phyloP scores from a whole-genome alignment of 73 alveolate species.

The Symbiodinium pilosum region DNA sequence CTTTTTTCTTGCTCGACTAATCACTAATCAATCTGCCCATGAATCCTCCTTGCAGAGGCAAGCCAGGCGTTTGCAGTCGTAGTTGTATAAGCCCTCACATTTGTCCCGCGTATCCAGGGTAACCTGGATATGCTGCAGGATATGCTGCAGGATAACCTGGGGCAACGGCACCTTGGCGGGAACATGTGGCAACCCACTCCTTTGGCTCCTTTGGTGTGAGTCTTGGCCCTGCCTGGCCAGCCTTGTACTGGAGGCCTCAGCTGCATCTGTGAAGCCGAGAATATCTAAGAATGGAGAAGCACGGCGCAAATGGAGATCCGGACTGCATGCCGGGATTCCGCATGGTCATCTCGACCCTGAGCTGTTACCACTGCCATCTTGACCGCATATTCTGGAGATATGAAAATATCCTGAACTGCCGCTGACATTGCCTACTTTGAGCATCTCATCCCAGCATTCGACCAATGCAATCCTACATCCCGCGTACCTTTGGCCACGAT shows the following conservation, averaged over 20 bases:
- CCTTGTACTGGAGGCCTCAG: neutral
- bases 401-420: no score
- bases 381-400: no score
- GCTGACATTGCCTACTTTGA: no score
- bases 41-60: neutral
- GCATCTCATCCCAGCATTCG: no score
- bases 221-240: constrained; percentile 25
- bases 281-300: no score
- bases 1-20: no score
- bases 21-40: no score
- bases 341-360: constrained; percentile 10
- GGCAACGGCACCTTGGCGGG: neutral
- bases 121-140: constrained; percentile 6
- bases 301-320: neutral
- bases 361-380: no score
- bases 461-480: no score
- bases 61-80: neutral
- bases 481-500: no score
- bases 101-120: neutral
- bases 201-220: no score
- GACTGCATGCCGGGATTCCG: constrained; percentile 7
- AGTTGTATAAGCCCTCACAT: neutral
- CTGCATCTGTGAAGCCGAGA: neutral
- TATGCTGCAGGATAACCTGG: neutral
- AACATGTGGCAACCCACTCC: neutral